These are phyloP conservation scores for Eremothecium coryli DNA, from an alignment of 1,139 yeast species.

Conservation along the genomic window DNA sequence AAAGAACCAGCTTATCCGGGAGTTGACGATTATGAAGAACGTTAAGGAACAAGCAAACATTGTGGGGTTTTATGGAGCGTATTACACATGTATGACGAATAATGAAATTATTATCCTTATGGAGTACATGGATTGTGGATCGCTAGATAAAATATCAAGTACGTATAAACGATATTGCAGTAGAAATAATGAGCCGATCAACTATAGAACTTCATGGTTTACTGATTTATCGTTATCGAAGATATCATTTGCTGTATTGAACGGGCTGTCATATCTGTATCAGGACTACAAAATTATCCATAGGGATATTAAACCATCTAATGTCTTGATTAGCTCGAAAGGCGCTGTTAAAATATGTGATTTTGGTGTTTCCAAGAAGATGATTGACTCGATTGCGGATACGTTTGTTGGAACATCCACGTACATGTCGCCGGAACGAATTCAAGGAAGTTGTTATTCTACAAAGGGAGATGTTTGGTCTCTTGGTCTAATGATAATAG, in stretches of 20 bases:
- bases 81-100: constrained; percentile 31
- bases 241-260: constrained; percentile 65
- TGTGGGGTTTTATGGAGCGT: constrained; percentile 86
- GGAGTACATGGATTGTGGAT: constrained; percentile 95
- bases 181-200: constrained; percentile 19
- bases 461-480: constrained; percentile 97
- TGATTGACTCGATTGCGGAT: constrained; percentile 87
- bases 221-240: constrained; percentile 65
- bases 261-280: constrained; percentile 75
- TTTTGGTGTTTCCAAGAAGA: constrained; percentile 87
- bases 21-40: constrained; percentile 81
- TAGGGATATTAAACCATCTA: constrained; percentile 87
- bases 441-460: constrained; percentile 87
- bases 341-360: constrained; percentile 84
- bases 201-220: constrained; percentile 34
- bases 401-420: constrained; percentile 97
- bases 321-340: constrained; percentile 66
- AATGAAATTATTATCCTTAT: constrained; percentile 59
- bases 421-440: constrained; percentile 96
- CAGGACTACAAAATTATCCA: constrained; percentile 80
- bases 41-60: constrained; percentile 72
- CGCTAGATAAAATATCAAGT: constrained; percentile 69
- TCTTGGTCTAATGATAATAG: constrained; percentile 79
- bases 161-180: constrained; percentile 26
- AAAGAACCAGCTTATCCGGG: constrained; percentile 80